Evolutionary conservation across 140 eudicot genomes (phyloP).

Genomic region (Stevia rebaudiana): DNA sequence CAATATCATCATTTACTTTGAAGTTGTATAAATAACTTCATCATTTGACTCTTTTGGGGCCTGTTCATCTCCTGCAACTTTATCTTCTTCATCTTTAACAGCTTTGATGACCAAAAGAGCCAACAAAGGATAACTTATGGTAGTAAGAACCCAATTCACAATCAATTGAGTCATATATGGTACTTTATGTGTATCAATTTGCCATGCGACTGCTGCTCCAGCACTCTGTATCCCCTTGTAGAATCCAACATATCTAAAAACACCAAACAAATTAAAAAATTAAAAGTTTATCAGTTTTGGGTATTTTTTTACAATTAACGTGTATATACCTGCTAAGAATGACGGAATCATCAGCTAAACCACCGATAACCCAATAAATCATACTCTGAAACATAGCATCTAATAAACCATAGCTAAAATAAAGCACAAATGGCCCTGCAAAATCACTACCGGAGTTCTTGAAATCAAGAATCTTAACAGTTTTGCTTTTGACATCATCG

Average conservation of each 20-base stretch:
- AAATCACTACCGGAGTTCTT: slow-evolving; percentile 55
- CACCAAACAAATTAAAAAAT: neutral
- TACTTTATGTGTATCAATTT: slow-evolving; percentile 63
- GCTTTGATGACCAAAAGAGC: slow-evolving; percentile 54
- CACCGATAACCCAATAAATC: slow-evolving; percentile 94
- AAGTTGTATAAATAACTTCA: slow-evolving; percentile 23
- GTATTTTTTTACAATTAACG: neutral
- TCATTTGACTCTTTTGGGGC: slow-evolving; percentile 10
- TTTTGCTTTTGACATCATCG: slow-evolving; percentile 15
- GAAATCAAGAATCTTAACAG: slow-evolving; percentile 33
- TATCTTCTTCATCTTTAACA: slow-evolving; percentile 59
- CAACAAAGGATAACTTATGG: slow-evolving; percentile 76
- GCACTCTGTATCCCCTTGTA: slow-evolving; percentile 98
- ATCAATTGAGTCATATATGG: slow-evolving; percentile 55
- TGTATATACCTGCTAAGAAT: slow-evolving; percentile 74
- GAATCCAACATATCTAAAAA: slow-evolving; percentile 73
- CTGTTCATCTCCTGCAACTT: slow-evolving; percentile 31
- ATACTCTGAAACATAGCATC: slow-evolving; percentile 97
- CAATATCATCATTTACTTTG: too few species aligned
- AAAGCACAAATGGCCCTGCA: slow-evolving; percentile 90
- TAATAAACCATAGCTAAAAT: slow-evolving; percentile 74
- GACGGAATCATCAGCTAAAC: slow-evolving; percentile 82
- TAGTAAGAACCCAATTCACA: slow-evolving; percentile 67
- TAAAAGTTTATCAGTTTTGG: too few species aligned
- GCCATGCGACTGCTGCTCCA: slow-evolving; percentile 97